phyloP scores from a whole-genome alignment of 352 stramenopile genomes.

The Blastocystis sp. region DNA sequence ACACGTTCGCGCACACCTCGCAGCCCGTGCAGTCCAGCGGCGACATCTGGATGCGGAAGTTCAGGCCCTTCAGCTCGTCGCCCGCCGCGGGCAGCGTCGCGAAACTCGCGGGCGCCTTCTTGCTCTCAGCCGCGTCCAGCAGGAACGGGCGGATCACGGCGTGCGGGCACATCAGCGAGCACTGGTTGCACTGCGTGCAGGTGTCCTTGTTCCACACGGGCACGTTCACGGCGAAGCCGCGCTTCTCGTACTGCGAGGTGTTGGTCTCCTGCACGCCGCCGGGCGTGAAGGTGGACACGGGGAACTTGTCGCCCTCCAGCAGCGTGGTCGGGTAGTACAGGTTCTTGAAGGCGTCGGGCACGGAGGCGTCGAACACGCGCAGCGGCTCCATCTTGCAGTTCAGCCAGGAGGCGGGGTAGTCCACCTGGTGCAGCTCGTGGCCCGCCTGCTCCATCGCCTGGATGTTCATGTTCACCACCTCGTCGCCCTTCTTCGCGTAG shows the following conservation, averaged over 20 bases:
- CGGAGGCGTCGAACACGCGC: slow-evolving; percentile 70
- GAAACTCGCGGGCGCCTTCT: slow-evolving; percentile 74
- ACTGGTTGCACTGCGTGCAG: slow-evolving; percentile 78
- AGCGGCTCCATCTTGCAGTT: slow-evolving; percentile 72
- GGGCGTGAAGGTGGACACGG: slow-evolving; percentile 75
- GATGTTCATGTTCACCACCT: slow-evolving; percentile 52
- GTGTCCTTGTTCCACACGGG: slow-evolving; percentile 72
- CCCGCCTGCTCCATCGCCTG: slow-evolving; percentile 41
- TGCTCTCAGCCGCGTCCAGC: slow-evolving; percentile 74
- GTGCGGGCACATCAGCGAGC: slow-evolving; percentile 76
- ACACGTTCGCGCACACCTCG: slow-evolving; percentile 76
- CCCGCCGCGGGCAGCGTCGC: slow-evolving; percentile 73
- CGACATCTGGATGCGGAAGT: slow-evolving; percentile 75
- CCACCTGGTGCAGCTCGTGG: not conserved
- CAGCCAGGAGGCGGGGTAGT: not conserved
- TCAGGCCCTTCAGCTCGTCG: slow-evolving; percentile 74
- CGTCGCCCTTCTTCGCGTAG: slow-evolving; percentile 16
- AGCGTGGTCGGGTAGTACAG: slow-evolving; percentile 72
- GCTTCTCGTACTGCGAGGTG: slow-evolving; percentile 75
- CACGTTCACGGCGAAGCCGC: slow-evolving; percentile 72
- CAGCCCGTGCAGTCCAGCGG: slow-evolving; percentile 77
- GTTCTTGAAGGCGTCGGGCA: slow-evolving; percentile 73
- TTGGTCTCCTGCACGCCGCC: slow-evolving; percentile 72
- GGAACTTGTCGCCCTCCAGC: slow-evolving; percentile 75
- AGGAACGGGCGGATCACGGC: slow-evolving; percentile 76